Evolutionary conservation across 768 basidiomycete genomes (phyloP), one percentile per base, ranked within the genome.

Genomic region (Hypsizygus marmoreus): DNA sequence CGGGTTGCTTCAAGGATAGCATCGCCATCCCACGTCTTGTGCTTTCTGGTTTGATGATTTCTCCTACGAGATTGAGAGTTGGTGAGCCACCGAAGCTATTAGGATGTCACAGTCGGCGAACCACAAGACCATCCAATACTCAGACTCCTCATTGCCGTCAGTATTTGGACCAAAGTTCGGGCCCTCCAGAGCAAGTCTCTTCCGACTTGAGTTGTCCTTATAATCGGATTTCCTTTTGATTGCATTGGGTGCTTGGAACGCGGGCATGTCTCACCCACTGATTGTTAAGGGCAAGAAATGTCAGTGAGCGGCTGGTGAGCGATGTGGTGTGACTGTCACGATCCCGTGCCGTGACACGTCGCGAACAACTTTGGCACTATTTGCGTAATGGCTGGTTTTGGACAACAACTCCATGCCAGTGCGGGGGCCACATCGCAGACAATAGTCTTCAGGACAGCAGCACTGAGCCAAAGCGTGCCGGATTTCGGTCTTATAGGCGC

Each of bases 21-120:
- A 56, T 86, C 89, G 28, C 88, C 91, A 41, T 94, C 91, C 92
- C 92, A 95, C 0, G 87, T 91, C 63, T 92, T 91, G 58, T 93
- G 84, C 65, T 94, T 94, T 69, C 81, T 88, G 29, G 73, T 70
- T 63, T 91, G 87, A 33, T 75, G 83, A 34, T 69, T 76, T 47
- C 87, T 69, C 87, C 86, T 88, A 26, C 22, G 20, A 31, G 17
- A 32, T 1, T 14, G 9, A 24, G 6, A 13, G 4, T 2, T 12
- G 12, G 13, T 44, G 12, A 24, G 12, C 14, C 20, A n/a, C 22
- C 29, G 14, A 41, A 25, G 22, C 3, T 20, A 40, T 34, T 30
- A 33, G 20, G n/a, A 39, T 35, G 31, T 28, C 11, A 30, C 23
- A 43, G 16, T n/a, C 2, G 32, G 24, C 63, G 31, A 62, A 85